Percentiles rank a stretch among this genome's conserved stretches.
Conservation (phyloP, 495 filamentous ascomycete species). For the Lindgomyces ingoldianus region DNA sequence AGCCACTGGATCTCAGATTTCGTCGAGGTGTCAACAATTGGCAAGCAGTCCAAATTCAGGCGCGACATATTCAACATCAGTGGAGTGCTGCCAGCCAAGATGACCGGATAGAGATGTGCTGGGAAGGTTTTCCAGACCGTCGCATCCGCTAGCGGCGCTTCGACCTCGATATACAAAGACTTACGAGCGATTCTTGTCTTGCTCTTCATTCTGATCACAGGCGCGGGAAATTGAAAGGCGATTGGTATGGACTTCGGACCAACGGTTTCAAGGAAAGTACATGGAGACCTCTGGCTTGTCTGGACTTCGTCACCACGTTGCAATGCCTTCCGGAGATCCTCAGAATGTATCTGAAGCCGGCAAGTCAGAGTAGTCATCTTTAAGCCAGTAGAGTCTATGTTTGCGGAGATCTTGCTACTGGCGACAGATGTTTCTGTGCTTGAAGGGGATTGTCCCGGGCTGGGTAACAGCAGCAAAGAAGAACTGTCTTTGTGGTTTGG, state of each 20-base stretch:
- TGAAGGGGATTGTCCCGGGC: neutral
- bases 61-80: too few species aligned
- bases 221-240: neutral
- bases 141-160: too few species aligned
- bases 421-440: neutral
- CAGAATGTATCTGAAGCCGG: neutral
- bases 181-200: neutral
- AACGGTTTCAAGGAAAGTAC: neutral
- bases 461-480: neutral
- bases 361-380: neutral
- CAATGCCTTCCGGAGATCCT: neutral
- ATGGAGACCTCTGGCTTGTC: neutral
- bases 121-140: too few species aligned
- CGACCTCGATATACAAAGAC: neutral
- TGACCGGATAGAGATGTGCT: too few species aligned
- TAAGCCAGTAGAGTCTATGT: neutral
- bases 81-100: too few species aligned
- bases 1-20: too few species aligned
- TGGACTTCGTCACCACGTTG: neutral
- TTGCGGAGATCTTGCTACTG: neutral
- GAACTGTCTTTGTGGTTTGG: neutral
- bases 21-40: too few species aligned
- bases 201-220: neutral
- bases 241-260: neutral
- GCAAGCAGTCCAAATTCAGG: too few species aligned